A percentile compares a stretch with the other conserved stretches of the same genome.
phyloP scores from a whole-genome alignment of 1,284 basidiomycete species.

The Coniferiporia sulphurascens region DNA sequence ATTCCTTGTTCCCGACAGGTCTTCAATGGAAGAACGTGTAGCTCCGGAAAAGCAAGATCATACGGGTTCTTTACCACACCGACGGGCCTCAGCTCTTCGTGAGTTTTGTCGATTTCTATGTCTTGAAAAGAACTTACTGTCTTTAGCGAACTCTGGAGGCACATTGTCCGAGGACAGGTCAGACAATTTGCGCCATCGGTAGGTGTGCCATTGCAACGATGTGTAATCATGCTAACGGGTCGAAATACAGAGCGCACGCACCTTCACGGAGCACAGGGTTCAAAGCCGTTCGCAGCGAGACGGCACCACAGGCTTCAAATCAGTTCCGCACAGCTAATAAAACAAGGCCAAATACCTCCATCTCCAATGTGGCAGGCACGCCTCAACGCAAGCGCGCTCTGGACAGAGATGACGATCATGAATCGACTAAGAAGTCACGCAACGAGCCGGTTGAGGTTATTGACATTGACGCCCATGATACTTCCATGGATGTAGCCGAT shows the following conservation, averaged over 20 bases:
- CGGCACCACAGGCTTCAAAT: not conserved
- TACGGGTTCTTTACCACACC: not conserved
- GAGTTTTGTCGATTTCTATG: not conserved
- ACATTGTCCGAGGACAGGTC: not conserved
- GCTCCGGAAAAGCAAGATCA: not conserved
- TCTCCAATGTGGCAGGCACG: not conserved
- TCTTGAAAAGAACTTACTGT: not conserved
- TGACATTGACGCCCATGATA: not conserved
- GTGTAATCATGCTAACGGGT: no score
- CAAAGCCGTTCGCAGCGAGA: not conserved
- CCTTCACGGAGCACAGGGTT: not conserved
- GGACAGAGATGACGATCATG: not conserved
- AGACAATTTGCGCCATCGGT: not conserved
- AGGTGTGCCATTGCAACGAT: not conserved
- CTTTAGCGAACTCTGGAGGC: no score
- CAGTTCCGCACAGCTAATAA: not conserved
- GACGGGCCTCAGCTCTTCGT: not conserved
- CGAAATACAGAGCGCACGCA: not conserved
- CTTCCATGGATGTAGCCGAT: slow-evolving; percentile 2
- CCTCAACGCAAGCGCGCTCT: not conserved
- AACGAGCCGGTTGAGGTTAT: not conserved
- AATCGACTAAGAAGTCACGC: not conserved
- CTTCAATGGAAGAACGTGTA: not conserved
- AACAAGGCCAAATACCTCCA: not conserved
- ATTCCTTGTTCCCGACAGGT: not conserved